A percentile compares a stretch with the other conserved stretches of the same genome.
Conservation (phyloP, 768 basidiomycete species). For the Hebeloma cylindrosporum region DNA sequence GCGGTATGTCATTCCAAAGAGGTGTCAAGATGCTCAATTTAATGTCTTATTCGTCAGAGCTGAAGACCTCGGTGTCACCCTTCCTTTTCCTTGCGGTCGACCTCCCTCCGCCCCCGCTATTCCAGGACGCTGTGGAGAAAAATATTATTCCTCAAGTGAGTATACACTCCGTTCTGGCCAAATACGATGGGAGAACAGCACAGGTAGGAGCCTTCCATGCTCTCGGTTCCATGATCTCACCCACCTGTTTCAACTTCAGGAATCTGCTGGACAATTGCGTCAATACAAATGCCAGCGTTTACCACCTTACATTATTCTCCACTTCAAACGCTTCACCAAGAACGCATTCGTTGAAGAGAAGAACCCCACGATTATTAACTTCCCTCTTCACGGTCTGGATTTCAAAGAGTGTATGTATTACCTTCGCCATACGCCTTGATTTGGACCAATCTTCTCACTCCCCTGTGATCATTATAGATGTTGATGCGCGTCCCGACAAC, state of each 20-base stretch:
- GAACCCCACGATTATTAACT: conserved; percentile 98
- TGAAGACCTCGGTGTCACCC: conserved; percentile 80
- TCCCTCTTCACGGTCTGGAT: conserved; percentile 90
- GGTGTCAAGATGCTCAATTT: conserved; percentile 9
- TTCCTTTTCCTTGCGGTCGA: conserved; percentile 97
- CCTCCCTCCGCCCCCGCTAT: conserved; percentile 94
- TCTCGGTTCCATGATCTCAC: conserved; percentile 4
- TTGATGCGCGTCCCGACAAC: conserved; percentile 65
- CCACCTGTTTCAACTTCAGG: conserved; percentile 47
- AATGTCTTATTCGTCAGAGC: conserved; percentile 52
- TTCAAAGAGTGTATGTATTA: conserved; percentile 86
- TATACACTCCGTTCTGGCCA: conserved; percentile 84
- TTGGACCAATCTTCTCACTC: conserved; percentile 24
- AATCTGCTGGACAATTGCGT: conserved; percentile 80
- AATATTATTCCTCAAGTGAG: conserved; percentile 99
- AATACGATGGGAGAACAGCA: conserved; percentile 90
- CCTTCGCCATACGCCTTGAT: conserved; percentile 23
- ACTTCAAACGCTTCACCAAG: conserved; percentile 96
- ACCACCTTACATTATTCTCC: conserved; percentile 90
- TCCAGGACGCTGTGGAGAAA: conserved; percentile 94
- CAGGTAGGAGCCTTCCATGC: conserved; percentile 51
- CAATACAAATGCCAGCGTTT: conserved; percentile 88
- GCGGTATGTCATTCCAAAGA: conserved; percentile 56
- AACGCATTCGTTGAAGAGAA: conserved; percentile 98
- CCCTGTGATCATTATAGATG: conserved; percentile 51